phyloP scores from a whole-genome alignment of 768 basidiomycete species.

The Wakefieldia striispora region DNA sequence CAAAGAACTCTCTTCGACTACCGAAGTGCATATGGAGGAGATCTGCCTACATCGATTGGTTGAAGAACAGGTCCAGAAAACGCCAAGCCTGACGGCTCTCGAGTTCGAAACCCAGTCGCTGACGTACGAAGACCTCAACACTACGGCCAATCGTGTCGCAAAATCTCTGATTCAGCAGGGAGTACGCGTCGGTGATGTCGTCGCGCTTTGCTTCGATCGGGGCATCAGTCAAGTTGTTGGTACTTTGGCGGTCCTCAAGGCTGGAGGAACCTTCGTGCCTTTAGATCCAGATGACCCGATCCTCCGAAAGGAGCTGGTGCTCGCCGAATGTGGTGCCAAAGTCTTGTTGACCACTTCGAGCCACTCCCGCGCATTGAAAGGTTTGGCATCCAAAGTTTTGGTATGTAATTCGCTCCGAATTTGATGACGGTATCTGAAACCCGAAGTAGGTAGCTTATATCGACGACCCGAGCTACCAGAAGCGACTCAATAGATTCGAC shows the following conservation, averaged over 20 bases:
- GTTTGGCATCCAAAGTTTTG: slow-evolving; percentile 22
- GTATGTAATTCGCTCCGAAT: slow-evolving; percentile 1
- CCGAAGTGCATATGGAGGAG: slow-evolving; percentile 13
- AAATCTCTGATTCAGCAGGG: slow-evolving; percentile 25
- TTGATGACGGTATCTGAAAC: background rate
- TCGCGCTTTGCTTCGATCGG: slow-evolving; percentile 30
- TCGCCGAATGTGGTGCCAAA: slow-evolving; percentile 26
- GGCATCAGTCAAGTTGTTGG: slow-evolving; percentile 29
- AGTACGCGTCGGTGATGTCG: slow-evolving; percentile 23
- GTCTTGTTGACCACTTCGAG: slow-evolving; percentile 27
- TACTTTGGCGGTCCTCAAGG: slow-evolving; percentile 32
- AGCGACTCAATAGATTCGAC: slow-evolving; percentile 13
- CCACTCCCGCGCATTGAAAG: slow-evolving; percentile 23
- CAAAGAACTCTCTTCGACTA: slow-evolving; percentile 25
- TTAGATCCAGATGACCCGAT: slow-evolving; percentile 31
- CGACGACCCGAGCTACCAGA: slow-evolving; percentile 29
- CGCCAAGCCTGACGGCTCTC: slow-evolving; percentile 21
- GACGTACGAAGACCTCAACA: slow-evolving; percentile 33
- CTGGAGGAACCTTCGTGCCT: slow-evolving; percentile 26
- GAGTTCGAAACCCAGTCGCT: slow-evolving; percentile 30
- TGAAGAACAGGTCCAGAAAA: slow-evolving; percentile 17
- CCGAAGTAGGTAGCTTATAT: slow-evolving; percentile 24
- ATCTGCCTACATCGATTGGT: slow-evolving; percentile 18
- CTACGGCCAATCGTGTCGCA: slow-evolving; percentile 33
- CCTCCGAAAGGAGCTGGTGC: slow-evolving; percentile 28